Base-by-base conservation (phyloP, 108 stramenopile species). In the Cyclotella choctawhatcheeana region DNA sequence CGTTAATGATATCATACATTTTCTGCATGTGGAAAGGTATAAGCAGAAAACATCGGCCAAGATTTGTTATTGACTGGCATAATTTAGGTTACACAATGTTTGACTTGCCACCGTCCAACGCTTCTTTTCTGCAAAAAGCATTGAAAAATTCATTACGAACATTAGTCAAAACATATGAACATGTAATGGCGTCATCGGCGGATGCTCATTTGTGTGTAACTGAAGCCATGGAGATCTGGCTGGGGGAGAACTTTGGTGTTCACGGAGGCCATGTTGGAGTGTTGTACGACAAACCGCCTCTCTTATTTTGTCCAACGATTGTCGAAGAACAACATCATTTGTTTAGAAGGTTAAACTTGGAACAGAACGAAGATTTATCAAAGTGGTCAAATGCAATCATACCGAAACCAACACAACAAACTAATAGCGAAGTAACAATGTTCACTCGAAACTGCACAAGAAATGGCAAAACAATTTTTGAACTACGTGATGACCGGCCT, bases 31-130 rank as follows among this genome's bases (percentile, higher is more conserved):
- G 76, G 65, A 60, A 52, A 14, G 37, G 58, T 1, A 30, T 69
- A 13, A 30, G 64, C 2, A 45, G 67, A 53, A 45, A 79, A 24
- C 69, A 79, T 14, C 73, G 88, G 17, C 87, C 97, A 6, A 77
- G 74, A n/a, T 71, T 99, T 13, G 83, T 98, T 16, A 86, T 98
- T 50, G 98, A 97, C 70, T 96, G 97, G 99, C 99, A 99, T 75
- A 99, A 99, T 81, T 67, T 99, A 53, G 99, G 98, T 6, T 97
- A 83, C 80, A 92, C 94, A 55, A 97, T 99, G 88, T 85, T 99
- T 35, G 81, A 69, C 17, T 33, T 73, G 48, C 59, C 79, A 21
- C 3, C 44, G 33, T 50, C 32, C 18, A 14, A 40, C 33, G 20
- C 62, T 34, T 18, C 68, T 8, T 35, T 43, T 45, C 51, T 32